phyloP scores from a whole-genome alignment of 257 asterid species.

The Solanum peruvianum region DNA sequence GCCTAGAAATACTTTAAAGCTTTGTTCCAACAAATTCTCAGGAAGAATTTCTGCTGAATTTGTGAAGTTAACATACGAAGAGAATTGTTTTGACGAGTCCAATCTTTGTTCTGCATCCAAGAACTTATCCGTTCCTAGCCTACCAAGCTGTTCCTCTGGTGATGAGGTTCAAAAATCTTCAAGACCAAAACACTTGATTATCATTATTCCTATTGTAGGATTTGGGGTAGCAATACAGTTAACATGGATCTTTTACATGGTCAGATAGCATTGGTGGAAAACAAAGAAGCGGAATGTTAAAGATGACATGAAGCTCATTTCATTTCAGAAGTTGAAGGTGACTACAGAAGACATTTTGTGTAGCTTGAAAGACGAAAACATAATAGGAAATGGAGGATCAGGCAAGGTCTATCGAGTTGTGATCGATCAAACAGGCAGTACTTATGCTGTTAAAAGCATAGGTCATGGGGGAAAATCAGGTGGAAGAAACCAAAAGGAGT shows the following conservation, averaged over 20 bases:
- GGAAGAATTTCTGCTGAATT: constrained; percentile 16
- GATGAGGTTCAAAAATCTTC: neutral
- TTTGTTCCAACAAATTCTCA: constrained; percentile 12
- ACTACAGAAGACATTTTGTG: constrained; percentile 25
- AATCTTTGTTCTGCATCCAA: constrained; percentile 11
- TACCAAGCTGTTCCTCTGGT: neutral
- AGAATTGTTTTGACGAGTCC: constrained; percentile 13
- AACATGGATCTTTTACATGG: constrained; percentile 13
- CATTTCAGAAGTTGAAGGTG: constrained; percentile 49
- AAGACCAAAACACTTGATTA: neutral
- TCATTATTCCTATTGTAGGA: neutral
- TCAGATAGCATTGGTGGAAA: constrained; percentile 36
- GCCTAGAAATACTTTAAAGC: neutral
- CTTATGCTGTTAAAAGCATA: constrained; percentile 43
- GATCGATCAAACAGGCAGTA: constrained; percentile 9
- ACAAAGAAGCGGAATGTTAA: constrained; percentile 24
- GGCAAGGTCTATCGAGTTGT: constrained; percentile 44
- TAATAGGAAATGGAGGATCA: constrained; percentile 50
- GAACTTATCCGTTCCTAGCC: neutral
- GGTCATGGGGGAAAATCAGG: constrained; percentile 17
- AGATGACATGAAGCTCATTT: constrained; percentile 54
- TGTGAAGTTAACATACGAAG: neutral
- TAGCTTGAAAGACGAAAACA: constrained; percentile 31
- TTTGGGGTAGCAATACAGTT: neutral
- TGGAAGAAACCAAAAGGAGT: constrained; percentile 30